Evolutionary conservation across 176 grass and related monocot genomes (phyloP).

Genomic region (Bolboschoenus planiculmis): DNA sequence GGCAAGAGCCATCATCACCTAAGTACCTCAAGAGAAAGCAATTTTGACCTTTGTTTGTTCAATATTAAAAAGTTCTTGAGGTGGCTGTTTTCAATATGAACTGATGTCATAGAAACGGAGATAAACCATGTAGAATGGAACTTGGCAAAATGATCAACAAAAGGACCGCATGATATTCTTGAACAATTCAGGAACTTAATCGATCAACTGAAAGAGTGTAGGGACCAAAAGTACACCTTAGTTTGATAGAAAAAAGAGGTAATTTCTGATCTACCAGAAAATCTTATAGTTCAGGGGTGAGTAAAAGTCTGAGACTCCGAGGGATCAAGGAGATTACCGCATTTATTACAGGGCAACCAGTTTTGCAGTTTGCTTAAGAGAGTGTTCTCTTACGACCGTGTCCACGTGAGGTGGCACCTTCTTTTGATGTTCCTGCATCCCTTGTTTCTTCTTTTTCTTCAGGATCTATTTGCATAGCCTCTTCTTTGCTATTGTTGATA

Average conservation of each 20-base stretch:
- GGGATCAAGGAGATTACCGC: not conserved
- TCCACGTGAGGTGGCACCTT: constrained; percentile 17
- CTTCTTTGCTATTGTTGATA: constrained; percentile 24
- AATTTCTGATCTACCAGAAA: not conserved
- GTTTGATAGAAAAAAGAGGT: not conserved
- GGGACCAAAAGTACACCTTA: not conserved
- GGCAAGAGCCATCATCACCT: not conserved
- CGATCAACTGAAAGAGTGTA: not conserved
- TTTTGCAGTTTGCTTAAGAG: not conserved
- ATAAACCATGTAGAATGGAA: not conserved
- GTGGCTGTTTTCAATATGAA: no score
- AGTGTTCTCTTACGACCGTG: constrained; percentile 32
- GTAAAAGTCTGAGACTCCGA: not conserved
- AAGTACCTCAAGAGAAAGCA: not conserved
- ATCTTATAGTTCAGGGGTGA: not conserved
- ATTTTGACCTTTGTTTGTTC: not conserved
- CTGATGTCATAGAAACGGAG: not conserved
- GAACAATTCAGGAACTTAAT: not conserved
- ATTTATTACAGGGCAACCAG: not conserved
- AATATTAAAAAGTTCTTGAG: not conserved
- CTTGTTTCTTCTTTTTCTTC: constrained; percentile 9
- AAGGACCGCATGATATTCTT: not conserved
- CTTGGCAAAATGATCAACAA: not conserved
- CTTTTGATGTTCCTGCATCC: constrained; percentile 34
- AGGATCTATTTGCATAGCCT: constrained; percentile 31